phyloP scores from a whole-genome alignment of 2,329 filamentous ascomycete species.

The Calonectria henricotiae region DNA sequence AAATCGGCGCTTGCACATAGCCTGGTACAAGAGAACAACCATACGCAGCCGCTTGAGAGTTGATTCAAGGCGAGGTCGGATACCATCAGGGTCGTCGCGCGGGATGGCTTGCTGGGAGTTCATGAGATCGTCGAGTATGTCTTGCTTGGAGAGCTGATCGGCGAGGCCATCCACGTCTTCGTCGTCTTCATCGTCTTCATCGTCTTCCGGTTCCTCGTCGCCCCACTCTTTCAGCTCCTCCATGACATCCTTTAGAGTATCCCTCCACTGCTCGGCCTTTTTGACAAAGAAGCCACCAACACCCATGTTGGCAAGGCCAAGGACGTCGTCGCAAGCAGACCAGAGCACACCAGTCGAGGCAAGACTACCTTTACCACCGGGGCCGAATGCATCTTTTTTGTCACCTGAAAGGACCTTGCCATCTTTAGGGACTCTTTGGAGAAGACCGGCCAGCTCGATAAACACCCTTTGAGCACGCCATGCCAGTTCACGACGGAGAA shows the following conservation, averaged over 20 bases:
- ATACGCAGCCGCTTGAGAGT: constrained; percentile 78
- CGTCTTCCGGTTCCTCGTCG: constrained; percentile 78
- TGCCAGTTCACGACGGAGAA: constrained; percentile 77
- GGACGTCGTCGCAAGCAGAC: constrained; percentile 84
- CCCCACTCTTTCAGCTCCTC: constrained; percentile 92
- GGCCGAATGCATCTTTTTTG: constrained; percentile 49
- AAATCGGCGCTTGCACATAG: constrained; percentile 79
- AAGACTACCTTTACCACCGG: constrained; percentile 70
- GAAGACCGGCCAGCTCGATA: constrained; percentile 73
- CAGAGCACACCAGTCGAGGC: constrained; percentile 84
- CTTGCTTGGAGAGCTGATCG: constrained; percentile 64
- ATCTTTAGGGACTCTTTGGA: constrained; percentile 74
- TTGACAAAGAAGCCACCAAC: constrained; percentile 79
- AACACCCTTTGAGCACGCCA: constrained; percentile 74
- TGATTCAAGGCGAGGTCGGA: constrained; percentile 77
- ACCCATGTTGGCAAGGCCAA: constrained; percentile 76
- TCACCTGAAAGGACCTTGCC: constrained; percentile 66
- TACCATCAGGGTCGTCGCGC: constrained; percentile 73
- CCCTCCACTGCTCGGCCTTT: constrained; percentile 82
- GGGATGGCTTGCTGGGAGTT: constrained; percentile 75
- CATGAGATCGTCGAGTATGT: constrained; percentile 80
- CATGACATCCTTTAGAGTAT: constrained; percentile 85
- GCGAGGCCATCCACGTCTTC: constrained; percentile 64
- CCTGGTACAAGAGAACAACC: constrained; percentile 78
- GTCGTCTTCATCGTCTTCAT: constrained; percentile 68